Conservation (phyloP, 2,329 filamentous ascomycete genomes). For the Colletotrichum zoysiae region DNA sequence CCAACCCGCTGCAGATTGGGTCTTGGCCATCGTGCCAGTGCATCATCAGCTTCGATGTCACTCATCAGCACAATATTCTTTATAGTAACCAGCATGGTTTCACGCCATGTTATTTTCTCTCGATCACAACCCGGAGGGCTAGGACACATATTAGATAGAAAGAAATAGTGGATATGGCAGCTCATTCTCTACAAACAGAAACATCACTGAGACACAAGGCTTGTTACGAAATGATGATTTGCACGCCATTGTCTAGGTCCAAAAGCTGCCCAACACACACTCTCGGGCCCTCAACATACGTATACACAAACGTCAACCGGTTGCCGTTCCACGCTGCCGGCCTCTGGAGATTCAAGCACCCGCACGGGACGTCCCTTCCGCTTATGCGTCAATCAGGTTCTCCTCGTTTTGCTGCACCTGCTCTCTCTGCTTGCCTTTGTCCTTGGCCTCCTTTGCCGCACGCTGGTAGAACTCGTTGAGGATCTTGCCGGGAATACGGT, state of each 20-base stretch:
- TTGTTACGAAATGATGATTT: conserved; percentile 37
- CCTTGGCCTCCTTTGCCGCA: conserved; percentile 72
- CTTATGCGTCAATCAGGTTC: conserved; percentile 72
- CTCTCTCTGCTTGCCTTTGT: conserved; percentile 69
- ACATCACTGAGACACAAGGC: conserved; percentile 17
- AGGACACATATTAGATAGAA: background rate
- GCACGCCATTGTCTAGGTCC: conserved; percentile 41
- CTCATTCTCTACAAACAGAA: conserved; percentile 19
- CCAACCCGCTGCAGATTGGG: conserved; percentile 20
- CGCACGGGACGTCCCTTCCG: conserved; percentile 4
- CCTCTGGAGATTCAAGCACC: conserved; percentile 31
- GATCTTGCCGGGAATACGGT: conserved; percentile 88
- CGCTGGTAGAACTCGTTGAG: conserved; percentile 87
- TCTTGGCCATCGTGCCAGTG: background rate
- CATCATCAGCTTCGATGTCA: conserved; percentile 6
- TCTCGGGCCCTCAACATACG: conserved; percentile 32
- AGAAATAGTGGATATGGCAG: background rate
- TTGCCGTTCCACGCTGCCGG: conserved; percentile 24
- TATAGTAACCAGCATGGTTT: background rate
- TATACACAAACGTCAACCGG: conserved; percentile 40
- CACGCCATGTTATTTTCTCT: background rate
- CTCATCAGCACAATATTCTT: background rate
- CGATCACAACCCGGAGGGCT: rapidly evolving
- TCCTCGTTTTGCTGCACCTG: conserved; percentile 63
- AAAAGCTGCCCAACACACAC: conserved; percentile 28